Evolutionary conservation across 768 basidiomycete species (phyloP), one percentile per base, ranked within the genome.

Genomic region (Hemileccinum impolitum): DNA sequence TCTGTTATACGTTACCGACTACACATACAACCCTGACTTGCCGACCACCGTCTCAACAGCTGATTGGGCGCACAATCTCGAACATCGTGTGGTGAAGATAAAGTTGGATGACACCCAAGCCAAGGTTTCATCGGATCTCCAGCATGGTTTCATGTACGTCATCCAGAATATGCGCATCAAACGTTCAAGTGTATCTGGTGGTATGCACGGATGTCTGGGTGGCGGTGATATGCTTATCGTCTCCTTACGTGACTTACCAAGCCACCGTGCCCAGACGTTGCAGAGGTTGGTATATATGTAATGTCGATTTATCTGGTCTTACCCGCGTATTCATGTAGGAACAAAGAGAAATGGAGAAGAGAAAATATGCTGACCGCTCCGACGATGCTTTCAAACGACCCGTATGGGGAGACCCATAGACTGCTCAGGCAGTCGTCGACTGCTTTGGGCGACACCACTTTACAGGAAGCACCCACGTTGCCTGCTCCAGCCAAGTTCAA

Each of bases 1-100:
- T 4, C 72, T 67, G 42, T 62, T 86, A 34, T 82, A 77, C 52
- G 77, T 83, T 28, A 86, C 84, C 8, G 86, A 88, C 61, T 87
- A 85, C 57, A 84, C 84, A 2, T 60, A 67, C 3, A 75, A 82
- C 45, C 55, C 71, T 4, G 65, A 75, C 43, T 65, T 85, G 31
- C 58, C 66, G 5, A 52, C 63, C n/a, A 49, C 61, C 3, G 48
- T 57, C 17, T 58, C 54, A 23, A 45, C 52, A 4, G 64, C 68
- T 42, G 57, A 65, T 19, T 78, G 77, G 74, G 67, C 73, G 3
- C 47, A 45, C n/a, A 69, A 70, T n/a, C 70, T 82, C n/a, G 68
- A 75, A 32, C 75, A 76, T 15, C 71, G 69, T 19, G 69, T 84
- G 21, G 58, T 84, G 47, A 80, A 76, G 52, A 72, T 87, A 38